Evolutionary conservation across 2,329 filamentous ascomycete species (phyloP), one percentile per base, ranked within the genome.

Genomic region (Epichloe sylvatica): DNA sequence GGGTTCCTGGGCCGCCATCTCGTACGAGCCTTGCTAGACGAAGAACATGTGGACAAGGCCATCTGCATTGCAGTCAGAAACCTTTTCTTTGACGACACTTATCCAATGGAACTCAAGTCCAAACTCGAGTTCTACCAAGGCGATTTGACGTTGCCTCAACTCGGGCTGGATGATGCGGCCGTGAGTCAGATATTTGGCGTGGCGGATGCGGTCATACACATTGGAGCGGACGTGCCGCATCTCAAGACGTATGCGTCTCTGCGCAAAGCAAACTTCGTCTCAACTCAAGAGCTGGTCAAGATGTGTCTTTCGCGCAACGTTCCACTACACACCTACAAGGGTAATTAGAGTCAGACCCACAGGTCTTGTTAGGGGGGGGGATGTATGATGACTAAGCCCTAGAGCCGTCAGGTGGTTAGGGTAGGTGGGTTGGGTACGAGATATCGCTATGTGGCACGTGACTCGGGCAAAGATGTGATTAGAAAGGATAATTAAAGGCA

Each of bases 121-220:
- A 60, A 58, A 47, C 52, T 61, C 1, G 23, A 25, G 23, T 25
- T 25, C 23, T 25, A 25, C 23, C 23, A 25, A 25, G 23, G 23
- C 6, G 23, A 25, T 25, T 7, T 73, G 1, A 51, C 52, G 0
- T 39, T 43, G 1, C 60, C 64, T 0, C 52, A 44, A 4, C 62
- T 75, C 5, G 70, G 71, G 0, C 61, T 76, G 4, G 54, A 54
- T 3, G 49, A 64, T n/a, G 45, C 36, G 11, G 36, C 33, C 3
- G 46, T 45, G 3, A 41, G 5, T 21, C 7, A 12, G 0, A 46
- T 57, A 2, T 50, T 51, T 17, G 13, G 17, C 7, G 17, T 39
- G 11, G 46, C 42, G 5, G 41, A 52, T 21, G 17, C 72, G 4
- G 71, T 83, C 46, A 72, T 84, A 25, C 79, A 74, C 56, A 64